Base-by-base conservation (phyloP, 768 basidiomycete species). In the Amanita molliuscula region DNA sequence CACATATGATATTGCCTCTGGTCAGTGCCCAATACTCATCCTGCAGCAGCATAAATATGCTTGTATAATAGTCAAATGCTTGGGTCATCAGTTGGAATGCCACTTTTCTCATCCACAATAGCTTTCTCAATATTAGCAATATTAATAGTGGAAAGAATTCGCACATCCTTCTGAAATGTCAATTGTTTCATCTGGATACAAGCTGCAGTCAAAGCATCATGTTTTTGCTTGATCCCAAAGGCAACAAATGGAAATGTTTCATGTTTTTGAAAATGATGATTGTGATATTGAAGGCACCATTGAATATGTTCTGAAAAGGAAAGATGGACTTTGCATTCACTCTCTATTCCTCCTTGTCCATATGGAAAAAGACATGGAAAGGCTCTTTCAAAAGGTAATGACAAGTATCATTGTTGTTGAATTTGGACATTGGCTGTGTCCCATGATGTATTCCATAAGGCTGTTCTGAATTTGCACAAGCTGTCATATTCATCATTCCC, bases 301-400 rank as follows among this genome's bases (percentile, higher is more conserved):
- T n/a, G n/a, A 1, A 34, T n/a, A 8, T 34, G 33, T 6, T 34
- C 33, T 4, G 10, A 13, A 6, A 34, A n/a, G 8, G 33, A 34
- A 1, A 34, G 6, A 6, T 2, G 10, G 1, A 34, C 33, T 3
- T 11, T 1, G 1, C 8, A 1, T 53, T 23, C 9, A 29, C 2
- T 1, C 54, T 69, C 65, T 23, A 67, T 44, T 0, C 68, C 65
- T 0, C 67, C 66, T 4, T 23, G 6, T 0, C 67, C 66, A 56
- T 61, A 68, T 4, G 67, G 65, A 54, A 61, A 67, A 0, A 65
- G 50, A 13, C 43, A 50, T 0, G 62, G 64, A 47, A 62, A 66
- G 4, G 57, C 50, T 26, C 45, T 50, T 33, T 59, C 50, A 11
- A 60, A 51, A 25, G 53, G 60, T 57, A 13, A 37, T 44, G 4